phyloP scores from a whole-genome alignment of 2,329 filamentous ascomycete species.

The Pseudocercospora pini-densiflorae region DNA sequence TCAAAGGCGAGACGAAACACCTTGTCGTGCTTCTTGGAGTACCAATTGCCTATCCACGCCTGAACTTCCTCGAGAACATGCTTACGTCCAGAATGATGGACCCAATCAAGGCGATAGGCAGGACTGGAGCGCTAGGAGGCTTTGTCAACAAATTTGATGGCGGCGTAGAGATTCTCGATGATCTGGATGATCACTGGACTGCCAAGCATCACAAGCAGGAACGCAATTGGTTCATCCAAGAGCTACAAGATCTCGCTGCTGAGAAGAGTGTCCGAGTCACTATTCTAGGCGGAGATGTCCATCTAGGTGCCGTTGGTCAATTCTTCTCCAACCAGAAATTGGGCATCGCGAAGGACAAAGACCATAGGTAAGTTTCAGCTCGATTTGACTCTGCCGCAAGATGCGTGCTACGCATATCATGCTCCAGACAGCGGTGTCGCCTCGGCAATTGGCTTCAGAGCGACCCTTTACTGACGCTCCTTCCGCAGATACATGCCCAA shows the following conservation, averaged over 20 bases:
- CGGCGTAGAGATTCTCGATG: constrained; percentile 87
- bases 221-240: constrained; percentile 82
- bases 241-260: constrained; percentile 89
- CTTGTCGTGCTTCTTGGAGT: constrained; percentile 85
- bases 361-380: constrained; percentile 61
- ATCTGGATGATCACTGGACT: constrained; percentile 96
- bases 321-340: constrained; percentile 93
- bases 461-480: neutral
- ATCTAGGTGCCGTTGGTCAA: constrained; percentile 88
- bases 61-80: constrained; percentile 66
- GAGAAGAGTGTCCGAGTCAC: constrained; percentile 92
- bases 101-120: constrained; percentile 85
- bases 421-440: neutral
- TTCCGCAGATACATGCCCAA: constrained; percentile 84
- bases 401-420: neutral
- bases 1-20: constrained; percentile 85
- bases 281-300: constrained; percentile 91
- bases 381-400: neutral
- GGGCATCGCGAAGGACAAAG: constrained; percentile 76
- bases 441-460: neutral
- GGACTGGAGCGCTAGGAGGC: constrained; percentile 77
- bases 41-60: constrained; percentile 52
- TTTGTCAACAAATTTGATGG: constrained; percentile 90
- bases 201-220: constrained; percentile 93
- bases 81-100: constrained; percentile 85